Percentiles rank a stretch among this genome's conserved stretches.
Evolutionary conservation across 208 protist genomes (phyloP).

Genomic region (Trypanosoma platydactyli): DNA sequence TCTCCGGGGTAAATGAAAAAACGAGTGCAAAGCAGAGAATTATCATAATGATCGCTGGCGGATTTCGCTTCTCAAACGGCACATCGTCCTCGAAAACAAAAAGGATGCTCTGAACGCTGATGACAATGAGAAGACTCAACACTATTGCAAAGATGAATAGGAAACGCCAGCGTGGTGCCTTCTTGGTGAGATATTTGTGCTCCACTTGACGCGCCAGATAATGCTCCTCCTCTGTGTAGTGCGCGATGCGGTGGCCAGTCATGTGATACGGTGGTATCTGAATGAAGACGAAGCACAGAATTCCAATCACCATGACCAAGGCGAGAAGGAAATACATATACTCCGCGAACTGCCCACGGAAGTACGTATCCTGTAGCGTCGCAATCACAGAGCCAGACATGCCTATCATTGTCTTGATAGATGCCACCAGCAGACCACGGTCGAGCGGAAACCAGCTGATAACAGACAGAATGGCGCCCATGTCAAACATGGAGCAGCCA

Average conservation of each 20-base stretch:
- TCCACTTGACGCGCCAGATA: slow-evolving; percentile 27
- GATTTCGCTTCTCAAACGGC: slow-evolving; percentile 23
- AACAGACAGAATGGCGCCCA: slow-evolving; percentile 48
- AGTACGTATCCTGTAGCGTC: slow-evolving; percentile 43
- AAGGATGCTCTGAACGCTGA: slow-evolving; percentile 36
- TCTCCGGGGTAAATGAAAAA: slow-evolving; percentile 17
- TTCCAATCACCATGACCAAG: slow-evolving; percentile 32
- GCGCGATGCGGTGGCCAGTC: slow-evolving; percentile 34
- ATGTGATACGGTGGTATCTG: slow-evolving; percentile 49
- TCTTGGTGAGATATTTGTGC: slow-evolving; percentile 36
- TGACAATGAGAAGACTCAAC: slow-evolving; percentile 34
- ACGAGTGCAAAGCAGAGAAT: slow-evolving; percentile 37
- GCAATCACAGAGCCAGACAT: slow-evolving; percentile 41
- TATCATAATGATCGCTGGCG: slow-evolving; percentile 43
- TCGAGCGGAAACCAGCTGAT: slow-evolving; percentile 54
- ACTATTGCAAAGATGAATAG: slow-evolving; percentile 36
- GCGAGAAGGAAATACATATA: slow-evolving; percentile 55
- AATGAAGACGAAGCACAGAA: slow-evolving; percentile 31
- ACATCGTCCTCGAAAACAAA: slow-evolving; percentile 42
- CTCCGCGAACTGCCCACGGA: slow-evolving; percentile 26
- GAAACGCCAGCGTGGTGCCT: slow-evolving; percentile 38
- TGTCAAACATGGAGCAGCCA: slow-evolving; percentile 49
- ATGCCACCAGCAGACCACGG: slow-evolving; percentile 41
- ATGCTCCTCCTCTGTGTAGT: slow-evolving; percentile 40
- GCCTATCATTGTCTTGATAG: slow-evolving; percentile 49